A percentile compares a stretch with the other conserved stretches of the same genome.
phyloP scores from a whole-genome alignment of 805 yeast genomes.

The Danielozyma ontarioensis region DNA sequence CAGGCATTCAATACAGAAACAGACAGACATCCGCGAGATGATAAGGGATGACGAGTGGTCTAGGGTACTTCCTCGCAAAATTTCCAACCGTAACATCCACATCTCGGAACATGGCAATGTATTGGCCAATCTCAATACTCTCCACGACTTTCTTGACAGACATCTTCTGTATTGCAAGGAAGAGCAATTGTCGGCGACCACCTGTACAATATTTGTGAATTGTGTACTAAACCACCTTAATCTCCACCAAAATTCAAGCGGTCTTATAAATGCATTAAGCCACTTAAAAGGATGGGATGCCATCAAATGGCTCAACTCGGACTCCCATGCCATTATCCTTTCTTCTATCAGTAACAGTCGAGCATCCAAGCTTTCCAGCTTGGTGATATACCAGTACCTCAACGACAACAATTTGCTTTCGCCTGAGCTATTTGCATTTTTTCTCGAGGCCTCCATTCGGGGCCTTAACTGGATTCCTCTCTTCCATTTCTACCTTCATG shows the following conservation, averaged over 20 bases:
- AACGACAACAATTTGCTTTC: conserved; percentile 7
- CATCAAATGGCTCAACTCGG: conserved; percentile 19
- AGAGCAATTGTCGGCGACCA: conserved; percentile 11
- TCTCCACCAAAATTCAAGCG: conserved; percentile 31
- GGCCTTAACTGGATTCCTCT: conserved; percentile 5
- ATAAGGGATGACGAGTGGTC: neutral
- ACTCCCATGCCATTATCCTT: conserved; percentile 26
- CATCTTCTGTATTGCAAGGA: conserved; percentile 18
- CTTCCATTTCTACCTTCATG: conserved; percentile 4
- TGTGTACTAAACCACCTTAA: conserved; percentile 32
- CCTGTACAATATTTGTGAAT: conserved; percentile 24
- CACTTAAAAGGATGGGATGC: conserved; percentile 12
- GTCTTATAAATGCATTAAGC: conserved; percentile 16
- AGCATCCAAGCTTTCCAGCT: conserved; percentile 22
- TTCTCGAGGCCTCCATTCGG: conserved; percentile 13
- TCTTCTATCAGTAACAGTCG: conserved; percentile 21
- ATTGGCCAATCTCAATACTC: conserved; percentile 21
- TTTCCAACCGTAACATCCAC: conserved; percentile 19
- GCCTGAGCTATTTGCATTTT: conserved; percentile 12
- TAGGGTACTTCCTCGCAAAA: conserved; percentile 12
- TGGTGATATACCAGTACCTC: conserved; percentile 17
- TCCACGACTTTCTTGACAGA: conserved; percentile 16
- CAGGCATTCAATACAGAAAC: conserved; percentile 6
- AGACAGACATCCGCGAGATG: conserved; percentile 1
- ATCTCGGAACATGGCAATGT: conserved; percentile 26